These are phyloP conservation scores for Picea engelmannii DNA, from an alignment of 83 land plant species.

Conservation along the genomic window DNA sequence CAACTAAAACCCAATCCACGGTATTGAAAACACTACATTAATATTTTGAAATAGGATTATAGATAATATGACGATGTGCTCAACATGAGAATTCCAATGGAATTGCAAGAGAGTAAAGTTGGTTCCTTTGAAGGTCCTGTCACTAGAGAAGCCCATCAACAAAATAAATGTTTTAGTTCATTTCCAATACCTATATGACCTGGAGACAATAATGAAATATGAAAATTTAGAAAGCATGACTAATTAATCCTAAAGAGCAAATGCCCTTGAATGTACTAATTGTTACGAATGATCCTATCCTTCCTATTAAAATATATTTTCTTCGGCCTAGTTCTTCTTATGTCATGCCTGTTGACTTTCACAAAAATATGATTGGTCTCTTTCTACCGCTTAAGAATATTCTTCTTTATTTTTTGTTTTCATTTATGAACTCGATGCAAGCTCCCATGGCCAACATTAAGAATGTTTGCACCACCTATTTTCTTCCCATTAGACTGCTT, in stretches of 20 bases:
- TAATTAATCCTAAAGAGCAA: not conserved
- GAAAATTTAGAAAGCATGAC: too few relatives aligned
- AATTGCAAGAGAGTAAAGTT: too few relatives aligned
- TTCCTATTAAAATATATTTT: slow-evolving; percentile 1
- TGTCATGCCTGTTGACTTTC: slow-evolving; percentile 1
- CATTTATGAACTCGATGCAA: not conserved
- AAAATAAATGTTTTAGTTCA: too few relatives aligned
- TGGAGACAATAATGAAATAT: too few relatives aligned
- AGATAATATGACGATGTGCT: too few relatives aligned
- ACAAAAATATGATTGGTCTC: not conserved
- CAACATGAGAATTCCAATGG: too few relatives aligned
- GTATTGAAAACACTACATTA: too few relatives aligned
- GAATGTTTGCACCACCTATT: not conserved
- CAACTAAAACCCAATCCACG: too few relatives aligned
- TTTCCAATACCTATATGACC: too few relatives aligned
- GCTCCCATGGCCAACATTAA: slow-evolving; percentile 4
- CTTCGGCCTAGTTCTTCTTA: not conserved
- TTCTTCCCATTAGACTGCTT: not conserved
- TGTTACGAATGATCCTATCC: not conserved
- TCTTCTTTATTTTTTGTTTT: not conserved
- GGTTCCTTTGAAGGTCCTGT: too few relatives aligned
- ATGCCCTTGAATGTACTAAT: not conserved
- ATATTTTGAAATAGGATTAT: too few relatives aligned
- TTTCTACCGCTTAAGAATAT: not conserved
- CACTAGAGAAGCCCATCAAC: too few relatives aligned